Base-by-base conservation (phyloP, 2,329 filamentous ascomycete genomes). In the Capronia epimyces region DNA sequence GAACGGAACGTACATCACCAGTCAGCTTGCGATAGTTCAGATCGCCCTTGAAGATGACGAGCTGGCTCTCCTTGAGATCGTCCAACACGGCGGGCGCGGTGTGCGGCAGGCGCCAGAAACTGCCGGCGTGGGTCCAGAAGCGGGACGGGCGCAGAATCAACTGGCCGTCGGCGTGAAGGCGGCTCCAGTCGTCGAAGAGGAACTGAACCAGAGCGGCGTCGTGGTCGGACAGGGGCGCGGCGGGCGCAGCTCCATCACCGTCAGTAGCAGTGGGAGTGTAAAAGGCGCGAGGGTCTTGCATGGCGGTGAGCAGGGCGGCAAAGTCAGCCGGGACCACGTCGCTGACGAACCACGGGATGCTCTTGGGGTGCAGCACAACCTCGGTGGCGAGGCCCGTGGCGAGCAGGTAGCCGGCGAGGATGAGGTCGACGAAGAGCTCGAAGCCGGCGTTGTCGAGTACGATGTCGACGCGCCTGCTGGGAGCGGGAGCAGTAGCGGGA, bases 391-490 rank as follows among this genome's bases (percentile, higher is more conserved):
- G 80, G 0, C 86, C 87, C 0, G 89, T 78, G 0, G 88, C 83
- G 5, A 98, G 77, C 12, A 98, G 77, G 66, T 95, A 98, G 1
- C 90, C 91, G 0, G 89, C 90, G 1, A 98, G 78, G 50, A 97
- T 83, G 8, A 98, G 78, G 65, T 98, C 93, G 59, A 97, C 93
- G 65, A 89, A 98, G 10, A 98, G 79, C 74, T 98, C 93, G 65
- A 98, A 98, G 4, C 93, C 93, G 16, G 93, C 89, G 62, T 98
- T 98, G 68, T 98, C 93, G 3, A 98, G 84, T 1, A 98, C 86
- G 58, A 98, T 91, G 63, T 98, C 93, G 1, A 98, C 85, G 13
- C 39, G 20, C 25, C 88, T 79, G 31, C 89, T 80, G 59, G 89
- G 83, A 54, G 76, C 73, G 81, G 29, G 29, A 8, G 7, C 13